Conservation (phyloP, 345 rosid genomes). For the Cochlearia excelsa region DNA sequence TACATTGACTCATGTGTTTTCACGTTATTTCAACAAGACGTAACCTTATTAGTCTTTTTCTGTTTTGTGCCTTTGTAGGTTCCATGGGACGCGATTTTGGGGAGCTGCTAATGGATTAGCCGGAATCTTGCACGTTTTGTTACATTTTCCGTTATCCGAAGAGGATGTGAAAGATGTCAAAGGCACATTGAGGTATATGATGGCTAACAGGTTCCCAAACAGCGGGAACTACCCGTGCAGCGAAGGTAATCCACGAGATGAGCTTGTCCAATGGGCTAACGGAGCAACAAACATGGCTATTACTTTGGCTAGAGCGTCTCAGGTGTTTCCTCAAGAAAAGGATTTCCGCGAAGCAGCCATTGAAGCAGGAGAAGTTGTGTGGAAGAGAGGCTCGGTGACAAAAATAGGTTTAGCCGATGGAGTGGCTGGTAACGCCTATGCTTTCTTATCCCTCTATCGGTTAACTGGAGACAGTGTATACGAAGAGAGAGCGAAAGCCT, state of each 20-base stretch:
- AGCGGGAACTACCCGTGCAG: constrained; percentile 89
- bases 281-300: constrained; percentile 81
- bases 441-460: constrained; percentile 72
- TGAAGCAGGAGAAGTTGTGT: constrained; percentile 97
- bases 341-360: constrained; percentile 78
- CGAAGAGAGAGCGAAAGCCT: constrained; percentile 71
- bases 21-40: neutral
- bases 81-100: constrained; percentile 92
- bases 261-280: constrained; percentile 85
- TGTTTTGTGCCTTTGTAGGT: constrained; percentile 35
- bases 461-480: constrained; percentile 71
- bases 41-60: neutral
- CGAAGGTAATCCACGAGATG: constrained; percentile 86
- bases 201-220: constrained; percentile 69
- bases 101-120: constrained; percentile 94
- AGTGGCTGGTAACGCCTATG: constrained; percentile 73
- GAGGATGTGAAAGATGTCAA: constrained; percentile 62
- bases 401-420: constrained; percentile 84
- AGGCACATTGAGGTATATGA: constrained; percentile 81
- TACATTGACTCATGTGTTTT: neutral
- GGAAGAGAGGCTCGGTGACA: constrained; percentile 82
- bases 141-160: constrained; percentile 65
- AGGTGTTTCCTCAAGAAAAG: constrained; percentile 61
- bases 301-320: constrained; percentile 81
- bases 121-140: constrained; percentile 74